Evolutionary conservation across 805 yeast species (phyloP), one percentile per base, ranked within the genome.

Genomic region (Jamesozyma jinghongensis): DNA sequence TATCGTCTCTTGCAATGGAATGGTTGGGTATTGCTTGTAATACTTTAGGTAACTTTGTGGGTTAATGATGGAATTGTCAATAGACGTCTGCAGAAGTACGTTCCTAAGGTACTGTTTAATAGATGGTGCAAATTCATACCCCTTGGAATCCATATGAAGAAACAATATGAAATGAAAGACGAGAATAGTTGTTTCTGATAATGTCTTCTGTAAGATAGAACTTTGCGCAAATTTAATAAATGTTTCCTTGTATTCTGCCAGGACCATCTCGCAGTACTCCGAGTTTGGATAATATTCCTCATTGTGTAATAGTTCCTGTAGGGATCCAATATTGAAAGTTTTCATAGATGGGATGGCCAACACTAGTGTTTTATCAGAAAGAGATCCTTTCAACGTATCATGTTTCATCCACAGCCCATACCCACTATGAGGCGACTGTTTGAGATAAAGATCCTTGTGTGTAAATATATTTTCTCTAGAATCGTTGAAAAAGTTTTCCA

Each of bases 371-470:
- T 10, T 22, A 65, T 37, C 2, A 3, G 10, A 32, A n/a, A 14
- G 32, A 14, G 31, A 44, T 40, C 2, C 30, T 14, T 29, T 19
- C 18, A 37, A 14, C 17, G 25, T n/a, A 25, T 14, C 14, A 46
- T 34, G 40, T 48, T 39, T 25, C 6, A 22, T 14, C 19, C 19
- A 57, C 17, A 54, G 40, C 1, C 62, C 61, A 29, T 37, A 45
- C n/a, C 61, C 59, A 5, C 75, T 71, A 3, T 65, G 65, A 2
- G 52, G 45, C n/a, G n/a, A n/a, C n/a, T n/a, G n/a, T n/a, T n/a
- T n/a, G n/a, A n/a, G n/a, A n/a, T n/a, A n/a, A n/a, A n/a, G n/a
- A n/a, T n/a, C n/a, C n/a, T n/a, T n/a, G n/a, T n/a, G n/a, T n/a
- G n/a, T n/a, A n/a, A n/a, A n/a, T n/a, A n/a, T n/a, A n/a, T n/a